Evolutionary conservation across 495 filamentous ascomycete species (phyloP), one percentile per base, ranked within the genome.

Genomic region (Aspergillus ellipticus): DNA sequence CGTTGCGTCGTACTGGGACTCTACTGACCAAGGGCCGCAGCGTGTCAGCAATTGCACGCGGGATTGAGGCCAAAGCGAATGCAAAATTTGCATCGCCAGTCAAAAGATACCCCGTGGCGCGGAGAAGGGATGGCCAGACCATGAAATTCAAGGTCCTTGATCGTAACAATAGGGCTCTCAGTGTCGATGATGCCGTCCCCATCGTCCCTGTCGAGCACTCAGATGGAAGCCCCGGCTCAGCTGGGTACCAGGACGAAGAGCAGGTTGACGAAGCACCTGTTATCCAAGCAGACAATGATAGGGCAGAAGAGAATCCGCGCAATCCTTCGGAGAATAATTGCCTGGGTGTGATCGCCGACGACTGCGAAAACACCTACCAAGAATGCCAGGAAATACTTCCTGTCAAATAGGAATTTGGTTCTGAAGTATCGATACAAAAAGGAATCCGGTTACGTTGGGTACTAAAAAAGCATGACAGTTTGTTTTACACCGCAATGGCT

Each of bases 21-120:
- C 47, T 61, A 28, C 60, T 54, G 62, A 33, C 62, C 0, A 54
- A 55, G 37, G 49, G 55, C 20, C 62, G 55, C 53, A 56, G 56
- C 19, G 46, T 64, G 28, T 53, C 58, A 5, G 58, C 50, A 9
- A 55, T 56, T 20, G 55, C 55, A 33, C 55, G 55, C 45, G 43
- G 55, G 15, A 21, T 64, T 17, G 61, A 64, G 42, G 55, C 55
- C 42, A 55, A 55, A 49, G 53, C 57, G 5, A 35, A 37, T 19
- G 46, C 57, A 11, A 57, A 52, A 21, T 42, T 57, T 15, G 49
- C 55, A 16, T 29, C 46, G 22, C 59, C 60, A 9, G 41, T 43
- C n/a, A 51, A 49, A 16, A 50, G 49, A 17, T 51, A 54, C 21
- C 51, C 58, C 9, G 55, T 51, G 28, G 42, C 57, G 1, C 62